Conservation (phyloP, 257 asterid species). For the Jacaranda copaia region DNA sequence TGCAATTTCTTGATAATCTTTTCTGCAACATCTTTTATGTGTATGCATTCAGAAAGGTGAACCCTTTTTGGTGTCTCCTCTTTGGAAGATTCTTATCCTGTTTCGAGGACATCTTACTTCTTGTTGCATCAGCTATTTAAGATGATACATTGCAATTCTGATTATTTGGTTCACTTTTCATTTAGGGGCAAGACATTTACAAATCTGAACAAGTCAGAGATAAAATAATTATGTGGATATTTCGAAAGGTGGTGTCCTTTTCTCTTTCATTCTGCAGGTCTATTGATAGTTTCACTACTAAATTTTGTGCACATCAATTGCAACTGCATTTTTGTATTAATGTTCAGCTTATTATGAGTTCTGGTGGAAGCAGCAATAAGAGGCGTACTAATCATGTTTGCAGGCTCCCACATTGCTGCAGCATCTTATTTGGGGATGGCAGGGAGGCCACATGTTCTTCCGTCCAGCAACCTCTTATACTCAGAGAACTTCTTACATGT, state of each 20-base stretch:
- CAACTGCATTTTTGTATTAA: neutral
- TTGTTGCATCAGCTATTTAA: too few species aligned
- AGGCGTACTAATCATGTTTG: conserved; percentile 36
- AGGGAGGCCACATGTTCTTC: conserved; percentile 97
- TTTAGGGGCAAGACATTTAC: conserved; percentile 87
- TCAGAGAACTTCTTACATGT: conserved; percentile 95
- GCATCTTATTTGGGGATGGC: conserved; percentile 98
- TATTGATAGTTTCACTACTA: neutral
- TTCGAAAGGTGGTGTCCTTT: conserved; percentile 69
- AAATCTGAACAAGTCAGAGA: conserved; percentile 93
- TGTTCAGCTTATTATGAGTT: neutral
- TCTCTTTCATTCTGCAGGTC: conserved; percentile 1
- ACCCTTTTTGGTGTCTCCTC: too few species aligned
- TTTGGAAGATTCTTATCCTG: too few species aligned
- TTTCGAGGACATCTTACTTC: too few species aligned
- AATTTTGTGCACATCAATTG: neutral
- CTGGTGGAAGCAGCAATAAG: conserved; percentile 21
- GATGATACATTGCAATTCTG: too few species aligned
- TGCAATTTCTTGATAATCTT: too few species aligned
- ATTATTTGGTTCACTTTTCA: neutral
- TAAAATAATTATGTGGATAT: conserved; percentile 90
- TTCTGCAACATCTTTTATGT: too few species aligned
- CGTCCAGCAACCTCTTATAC: conserved; percentile 86
- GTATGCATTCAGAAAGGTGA: too few species aligned
- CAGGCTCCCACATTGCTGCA: conserved; percentile 99